Base-by-base conservation (phyloP, 2,329 filamentous ascomycete species). In the Ceratocystis albifundus region DNA sequence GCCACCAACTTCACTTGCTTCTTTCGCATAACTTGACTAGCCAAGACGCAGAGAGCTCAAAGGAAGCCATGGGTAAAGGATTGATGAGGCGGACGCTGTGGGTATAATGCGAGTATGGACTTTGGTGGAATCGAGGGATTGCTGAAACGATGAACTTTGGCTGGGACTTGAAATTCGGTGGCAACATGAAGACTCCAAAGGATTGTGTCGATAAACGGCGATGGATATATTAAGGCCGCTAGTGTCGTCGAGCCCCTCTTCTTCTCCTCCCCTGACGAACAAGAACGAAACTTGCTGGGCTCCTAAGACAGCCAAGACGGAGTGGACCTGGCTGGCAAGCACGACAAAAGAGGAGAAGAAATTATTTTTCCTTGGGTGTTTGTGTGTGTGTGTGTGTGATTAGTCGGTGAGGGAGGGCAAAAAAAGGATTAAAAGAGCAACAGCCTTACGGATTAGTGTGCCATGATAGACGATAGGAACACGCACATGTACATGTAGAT, bases 381-480 rank as follows among this genome's bases (percentile, higher is more conserved):
- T n/a, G 48, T 50, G n/a, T 62, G n/a, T 20, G 61, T 12, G 8
- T 50, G 25, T n/a, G 48, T 50, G n/a, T 53, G 48, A 53, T 12
- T 53, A 25, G 48, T 53, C 48, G 48, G 48, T 53, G 20, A 53
- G 48, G 48, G n/a, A 4, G 36, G 41, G 41, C 30, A 45, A 25
- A 41, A 62, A 46, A 62, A 62, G 30, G 36, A 62, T 17, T 17
- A 41, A 41, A 46, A 62, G 22, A 53, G 48, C 48, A 53, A 53
- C 22, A 53, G 48, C 48, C 48, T 53, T 25, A 28, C 15, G 48
- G 48, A 53, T 53, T 53, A 15, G 48, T 28, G 22, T n/a, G 48
- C 20, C 25, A 22, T 53, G 25, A 15, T 15, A 53, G 48, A 28
- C 10, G 25, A 53, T 53, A 53, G n/a, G 17, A n/a, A 8, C 20